Conservation (phyloP, 345 rosid genomes). For the Iberis pinnata region DNA sequence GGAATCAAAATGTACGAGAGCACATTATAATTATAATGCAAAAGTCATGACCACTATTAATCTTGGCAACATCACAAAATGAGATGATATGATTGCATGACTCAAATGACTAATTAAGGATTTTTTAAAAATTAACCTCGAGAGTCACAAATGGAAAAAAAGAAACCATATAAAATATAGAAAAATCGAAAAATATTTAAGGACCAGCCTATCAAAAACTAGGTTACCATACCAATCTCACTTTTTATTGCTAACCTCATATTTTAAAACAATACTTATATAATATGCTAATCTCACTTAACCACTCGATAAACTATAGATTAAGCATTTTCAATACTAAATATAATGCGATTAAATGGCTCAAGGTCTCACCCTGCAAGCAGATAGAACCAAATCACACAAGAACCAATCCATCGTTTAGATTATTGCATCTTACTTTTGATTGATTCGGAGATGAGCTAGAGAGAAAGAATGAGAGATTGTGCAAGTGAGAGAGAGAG, state of each 20-base stretch:
- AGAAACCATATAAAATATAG: slow-evolving; percentile 21
- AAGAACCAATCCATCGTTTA: background rate
- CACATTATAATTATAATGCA: slow-evolving; percentile 9
- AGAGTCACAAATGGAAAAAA: slow-evolving; percentile 9
- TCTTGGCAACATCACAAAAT: slow-evolving; percentile 17
- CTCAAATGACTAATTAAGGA: background rate
- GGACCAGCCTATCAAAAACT: slow-evolving; percentile 39
- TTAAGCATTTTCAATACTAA: slow-evolving; percentile 28
- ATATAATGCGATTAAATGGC: slow-evolving; percentile 12
- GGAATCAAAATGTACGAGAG: slow-evolving; percentile 21
- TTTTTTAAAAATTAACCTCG: slow-evolving; percentile 10
- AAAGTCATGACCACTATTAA: slow-evolving; percentile 18
- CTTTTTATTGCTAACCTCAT: no score
- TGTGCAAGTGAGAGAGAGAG: slow-evolving; percentile 6
- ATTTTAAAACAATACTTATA: no score
- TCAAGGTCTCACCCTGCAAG: slow-evolving; percentile 8
- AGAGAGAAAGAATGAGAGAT: slow-evolving; percentile 6
- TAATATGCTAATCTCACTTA: slow-evolving; percentile 35
- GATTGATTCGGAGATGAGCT: slow-evolving; percentile 3
- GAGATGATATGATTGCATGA: slow-evolving; percentile 22
- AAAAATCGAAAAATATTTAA: slow-evolving; percentile 13
- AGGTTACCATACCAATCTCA: slow-evolving; percentile 35
- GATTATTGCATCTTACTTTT: slow-evolving; percentile 12
- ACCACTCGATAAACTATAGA: slow-evolving; percentile 37
- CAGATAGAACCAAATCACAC: slow-evolving; percentile 1